Conservation (phyloP, 345 rosid genomes). For the Sisymbrium irio region DNA sequence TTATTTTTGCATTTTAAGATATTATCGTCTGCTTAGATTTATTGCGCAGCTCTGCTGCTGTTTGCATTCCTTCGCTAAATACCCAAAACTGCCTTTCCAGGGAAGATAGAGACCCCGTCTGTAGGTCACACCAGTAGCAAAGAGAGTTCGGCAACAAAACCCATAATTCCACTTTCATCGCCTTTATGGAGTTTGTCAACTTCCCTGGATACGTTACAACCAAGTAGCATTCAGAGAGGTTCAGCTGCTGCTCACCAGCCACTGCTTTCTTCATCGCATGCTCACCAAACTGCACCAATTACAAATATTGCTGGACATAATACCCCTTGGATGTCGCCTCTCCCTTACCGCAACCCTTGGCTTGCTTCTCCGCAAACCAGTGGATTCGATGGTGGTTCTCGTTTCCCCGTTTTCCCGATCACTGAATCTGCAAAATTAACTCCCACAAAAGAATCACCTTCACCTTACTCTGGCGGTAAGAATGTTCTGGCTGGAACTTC, state of each 20-base stretch:
- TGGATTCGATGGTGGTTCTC: conserved; percentile 55
- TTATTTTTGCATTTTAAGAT: background rate
- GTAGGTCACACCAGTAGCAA: conserved; percentile 53
- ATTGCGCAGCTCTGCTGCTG: conserved; percentile 35
- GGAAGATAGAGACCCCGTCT: conserved; percentile 52
- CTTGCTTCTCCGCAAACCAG: conserved; percentile 60
- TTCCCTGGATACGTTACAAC: conserved; percentile 55
- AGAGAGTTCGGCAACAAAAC: conserved; percentile 48
- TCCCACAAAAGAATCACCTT: conserved; percentile 55
- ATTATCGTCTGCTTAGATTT: conserved; percentile 7
- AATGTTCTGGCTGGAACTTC: conserved; percentile 44
- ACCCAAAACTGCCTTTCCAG: conserved; percentile 40
- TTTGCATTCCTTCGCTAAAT: conserved; percentile 49
- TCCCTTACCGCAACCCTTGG: conserved; percentile 70
- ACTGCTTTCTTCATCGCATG: conserved; percentile 58
- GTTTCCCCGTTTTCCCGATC: conserved; percentile 49
- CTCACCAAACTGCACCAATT: conserved; percentile 61
- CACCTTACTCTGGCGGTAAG: conserved; percentile 45
- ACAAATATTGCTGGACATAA: conserved; percentile 62
- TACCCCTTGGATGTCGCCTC: conserved; percentile 71
- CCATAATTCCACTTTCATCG: conserved; percentile 70
- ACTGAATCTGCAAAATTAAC: conserved; percentile 59
- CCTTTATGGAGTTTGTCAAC: conserved; percentile 76
- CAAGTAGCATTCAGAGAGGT: conserved; percentile 60
- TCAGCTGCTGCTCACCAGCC: conserved; percentile 60